These are phyloP conservation scores for Sclerotinia glacialis DNA, from an alignment of 2,329 filamentous ascomycete genomes.

Conservation along the genomic window DNA sequence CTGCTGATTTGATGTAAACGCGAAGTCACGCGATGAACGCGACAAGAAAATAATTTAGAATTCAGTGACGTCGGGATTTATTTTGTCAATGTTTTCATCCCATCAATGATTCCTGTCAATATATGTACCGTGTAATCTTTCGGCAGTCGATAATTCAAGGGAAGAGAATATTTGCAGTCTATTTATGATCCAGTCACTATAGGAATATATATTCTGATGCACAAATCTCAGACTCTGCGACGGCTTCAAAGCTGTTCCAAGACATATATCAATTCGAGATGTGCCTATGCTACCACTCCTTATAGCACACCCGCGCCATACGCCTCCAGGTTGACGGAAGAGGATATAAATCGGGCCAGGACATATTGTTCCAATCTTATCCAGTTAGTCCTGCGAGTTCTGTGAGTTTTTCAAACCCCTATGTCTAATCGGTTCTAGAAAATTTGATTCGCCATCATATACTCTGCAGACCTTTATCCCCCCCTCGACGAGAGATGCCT, in stretches of 20 bases:
- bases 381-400: slow-evolving; percentile 32
- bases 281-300: slow-evolving; percentile 37
- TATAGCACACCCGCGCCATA: slow-evolving; percentile 38
- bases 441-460: slow-evolving; percentile 85
- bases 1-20: slow-evolving; percentile 27
- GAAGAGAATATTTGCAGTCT: not conserved
- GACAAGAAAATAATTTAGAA: slow-evolving; percentile 20
- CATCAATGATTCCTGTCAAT: not conserved
- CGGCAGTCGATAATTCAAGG: not conserved
- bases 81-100: not conserved
- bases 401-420: slow-evolving; percentile 1
- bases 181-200: not conserved
- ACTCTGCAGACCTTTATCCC: slow-evolving; percentile 84
- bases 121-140: not conserved
- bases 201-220: slow-evolving; percentile 7
- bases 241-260: slow-evolving; percentile 29
- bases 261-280: slow-evolving; percentile 24
- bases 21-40: slow-evolving; percentile 28
- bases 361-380: slow-evolving; percentile 40
- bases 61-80: slow-evolving; percentile 25
- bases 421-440: slow-evolving; percentile 50
- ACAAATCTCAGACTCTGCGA: slow-evolving; percentile 21
- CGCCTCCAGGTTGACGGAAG: slow-evolving; percentile 37
- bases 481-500: slow-evolving; percentile 69
- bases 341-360: slow-evolving; percentile 39